A percentile compares a stretch with the other conserved stretches of the same genome.
Evolutionary conservation across 306 rosid species (phyloP).

Genomic region (Cicer arietinum): DNA sequence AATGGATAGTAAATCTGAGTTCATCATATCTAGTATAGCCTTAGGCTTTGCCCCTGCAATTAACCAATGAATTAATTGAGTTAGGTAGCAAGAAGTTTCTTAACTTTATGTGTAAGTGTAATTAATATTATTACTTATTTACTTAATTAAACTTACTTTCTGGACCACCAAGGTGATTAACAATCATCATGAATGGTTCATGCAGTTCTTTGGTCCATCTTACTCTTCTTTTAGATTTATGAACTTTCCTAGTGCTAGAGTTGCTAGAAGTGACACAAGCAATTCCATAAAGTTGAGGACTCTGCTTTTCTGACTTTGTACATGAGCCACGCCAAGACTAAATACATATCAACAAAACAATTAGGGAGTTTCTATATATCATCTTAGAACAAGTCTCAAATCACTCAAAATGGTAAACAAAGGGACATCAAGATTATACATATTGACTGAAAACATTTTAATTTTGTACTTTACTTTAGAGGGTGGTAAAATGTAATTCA

Average conservation of each 20-base stretch:
- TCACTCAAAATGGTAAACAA: no score
- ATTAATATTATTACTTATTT: neutral
- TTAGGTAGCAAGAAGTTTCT: neutral
- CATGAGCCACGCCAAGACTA: neutral
- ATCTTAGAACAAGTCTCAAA: no score
- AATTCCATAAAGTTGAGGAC: conserved; percentile 31
- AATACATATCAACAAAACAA: no score
- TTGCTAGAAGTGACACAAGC: conserved; percentile 31
- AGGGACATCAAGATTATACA: no score
- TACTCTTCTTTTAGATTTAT: conserved; percentile 48
- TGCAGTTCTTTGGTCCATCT: conserved; percentile 56
- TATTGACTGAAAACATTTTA: no score
- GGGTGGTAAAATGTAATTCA: no score
- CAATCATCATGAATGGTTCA: conserved; percentile 50
- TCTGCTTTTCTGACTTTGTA: conserved; percentile 40
- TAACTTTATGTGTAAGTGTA: neutral
- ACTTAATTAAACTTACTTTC: conserved; percentile 49
- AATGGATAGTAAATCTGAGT: conserved; percentile 50
- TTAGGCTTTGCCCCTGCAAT: conserved; percentile 59
- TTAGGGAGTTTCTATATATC: no score
- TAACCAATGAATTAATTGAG: conserved; percentile 23
- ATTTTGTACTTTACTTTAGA: no score
- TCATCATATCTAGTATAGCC: conserved; percentile 59
- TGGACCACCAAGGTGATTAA: conserved; percentile 54
- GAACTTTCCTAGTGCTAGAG: conserved; percentile 37